Evolutionary conservation across 2,329 filamentous ascomycete genomes (phyloP).

Genomic region (Penicillium expansum): DNA sequence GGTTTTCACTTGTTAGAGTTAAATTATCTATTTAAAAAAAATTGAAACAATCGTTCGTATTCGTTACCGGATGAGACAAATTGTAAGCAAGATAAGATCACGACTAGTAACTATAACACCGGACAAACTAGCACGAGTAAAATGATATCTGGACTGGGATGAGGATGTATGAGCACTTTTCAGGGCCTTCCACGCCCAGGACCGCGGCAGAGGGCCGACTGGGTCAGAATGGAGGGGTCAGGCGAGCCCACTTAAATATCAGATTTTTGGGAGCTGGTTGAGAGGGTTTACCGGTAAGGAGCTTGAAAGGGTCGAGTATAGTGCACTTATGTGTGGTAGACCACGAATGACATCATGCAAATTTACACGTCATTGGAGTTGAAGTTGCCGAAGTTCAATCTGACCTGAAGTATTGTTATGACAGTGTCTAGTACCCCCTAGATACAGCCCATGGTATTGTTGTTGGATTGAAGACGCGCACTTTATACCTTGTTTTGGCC

Average conservation of each 20-base stretch:
- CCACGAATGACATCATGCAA: too few relatives aligned
- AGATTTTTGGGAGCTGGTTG: too few relatives aligned
- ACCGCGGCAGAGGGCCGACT: too few relatives aligned
- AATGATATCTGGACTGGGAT: background rate
- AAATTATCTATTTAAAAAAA: constrained; percentile 1
- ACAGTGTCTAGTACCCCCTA: background rate
- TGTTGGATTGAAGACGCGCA: background rate
- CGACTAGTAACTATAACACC: background rate
- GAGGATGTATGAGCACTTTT: background rate
- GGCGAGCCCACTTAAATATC: too few relatives aligned
- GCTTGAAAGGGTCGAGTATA: too few relatives aligned
- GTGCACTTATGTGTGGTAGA: too few relatives aligned
- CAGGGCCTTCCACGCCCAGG: background rate
- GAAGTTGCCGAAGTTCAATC: too few relatives aligned
- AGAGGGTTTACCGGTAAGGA: too few relatives aligned
- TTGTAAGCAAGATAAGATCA: background rate
- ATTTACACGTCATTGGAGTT: too few relatives aligned
- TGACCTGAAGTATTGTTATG: background rate
- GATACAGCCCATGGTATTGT: background rate
- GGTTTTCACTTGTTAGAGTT: background rate
- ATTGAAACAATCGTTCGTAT: background rate
- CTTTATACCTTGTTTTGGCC: background rate
- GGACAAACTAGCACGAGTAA: background rate
- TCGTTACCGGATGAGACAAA: background rate
- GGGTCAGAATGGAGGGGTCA: too few relatives aligned